Percentiles rank a stretch among this genome's conserved stretches.
Evolutionary conservation across 2,329 filamentous ascomycete species (phyloP).

Genomic region (Pseudocercospora crystallina): DNA sequence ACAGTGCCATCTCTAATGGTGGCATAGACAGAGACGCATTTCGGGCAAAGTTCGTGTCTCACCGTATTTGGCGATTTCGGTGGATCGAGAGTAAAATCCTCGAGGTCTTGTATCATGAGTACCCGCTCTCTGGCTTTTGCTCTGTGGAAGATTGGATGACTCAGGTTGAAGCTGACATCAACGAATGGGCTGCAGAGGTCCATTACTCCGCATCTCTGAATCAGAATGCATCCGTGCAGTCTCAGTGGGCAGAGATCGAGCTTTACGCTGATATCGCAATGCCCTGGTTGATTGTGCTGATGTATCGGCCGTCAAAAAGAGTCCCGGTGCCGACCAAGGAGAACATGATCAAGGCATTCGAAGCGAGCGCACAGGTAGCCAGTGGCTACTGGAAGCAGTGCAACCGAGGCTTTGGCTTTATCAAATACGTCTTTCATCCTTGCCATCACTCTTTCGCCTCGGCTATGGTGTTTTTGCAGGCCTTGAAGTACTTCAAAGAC

Average conservation of each 20-base stretch:
- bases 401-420: neutral
- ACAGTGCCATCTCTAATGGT: neutral
- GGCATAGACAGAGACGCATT: neutral
- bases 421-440: conserved; percentile 7
- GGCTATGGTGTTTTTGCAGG: conserved; percentile 4
- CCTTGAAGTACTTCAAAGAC: conserved; percentile 5
- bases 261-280: conserved; percentile 2
- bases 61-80: neutral
- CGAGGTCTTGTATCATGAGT: conserved; percentile 1
- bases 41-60: neutral
- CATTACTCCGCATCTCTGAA: neutral
- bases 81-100: neutral
- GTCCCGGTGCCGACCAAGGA: neutral
- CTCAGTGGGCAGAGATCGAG: conserved; percentile 6
- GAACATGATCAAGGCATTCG: conserved; percentile 2
- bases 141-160: neutral
- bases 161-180: neutral
- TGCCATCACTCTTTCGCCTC: conserved; percentile 6
- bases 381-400: neutral
- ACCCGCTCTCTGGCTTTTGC: neutral
- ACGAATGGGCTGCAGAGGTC: neutral
- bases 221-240: neutral
- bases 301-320: conserved; percentile 1
- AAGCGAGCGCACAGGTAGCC: conserved; percentile 1
- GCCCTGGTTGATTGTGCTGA: conserved; percentile 2